A percentile compares a stretch with the other conserved stretches of the same genome.
Evolutionary conservation across 1,139 yeast genomes (phyloP).

Genomic region (Debaryomyces singareniensis): DNA sequence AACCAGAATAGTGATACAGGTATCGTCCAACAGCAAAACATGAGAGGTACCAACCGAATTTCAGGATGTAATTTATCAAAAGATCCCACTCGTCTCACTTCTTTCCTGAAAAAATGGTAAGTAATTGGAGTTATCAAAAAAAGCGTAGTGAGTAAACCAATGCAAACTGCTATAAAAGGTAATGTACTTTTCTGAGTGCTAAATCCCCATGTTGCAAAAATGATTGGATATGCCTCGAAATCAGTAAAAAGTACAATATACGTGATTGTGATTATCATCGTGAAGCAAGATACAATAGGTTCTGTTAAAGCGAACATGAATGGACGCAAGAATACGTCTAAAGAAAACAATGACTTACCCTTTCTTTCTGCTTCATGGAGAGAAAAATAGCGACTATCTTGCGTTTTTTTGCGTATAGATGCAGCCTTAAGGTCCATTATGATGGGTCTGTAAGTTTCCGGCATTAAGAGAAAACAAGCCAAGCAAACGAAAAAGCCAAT

Average conservation of each 20-base stretch:
- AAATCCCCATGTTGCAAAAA: conserved; percentile 4
- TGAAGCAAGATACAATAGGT: conserved; percentile 5
- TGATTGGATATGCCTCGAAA: conserved; percentile 4
- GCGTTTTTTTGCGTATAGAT: conserved; percentile 3
- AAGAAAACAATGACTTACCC: conserved; percentile 4
- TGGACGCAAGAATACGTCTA: conserved; percentile 5
- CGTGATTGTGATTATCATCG: conserved; percentile 4
- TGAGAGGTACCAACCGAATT: conserved; percentile 4
- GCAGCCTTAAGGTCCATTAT: conserved; percentile 6
- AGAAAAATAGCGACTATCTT: conserved; percentile 3
- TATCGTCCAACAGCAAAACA: conserved; percentile 5
- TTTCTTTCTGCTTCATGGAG: conserved; percentile 4
- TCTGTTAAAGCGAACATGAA: conserved; percentile 4
- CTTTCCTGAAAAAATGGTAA: conserved; percentile 1
- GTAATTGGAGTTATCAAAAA: conserved; percentile 3
- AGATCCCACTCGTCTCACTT: conserved; percentile 2
- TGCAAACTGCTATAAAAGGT: conserved; percentile 5
- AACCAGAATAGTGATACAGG: conserved; percentile 5
- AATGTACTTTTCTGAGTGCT: conserved; percentile 3
- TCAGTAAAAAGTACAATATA: conserved; percentile 5
- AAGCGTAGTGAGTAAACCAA: conserved; percentile 3
- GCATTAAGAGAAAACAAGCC: conserved; percentile 2
- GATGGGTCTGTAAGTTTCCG: conserved; percentile 4
- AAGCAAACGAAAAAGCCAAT: conserved; percentile 2
- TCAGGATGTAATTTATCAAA: conserved; percentile 4